Conservation (phyloP, 2,329 filamentous ascomycete species). For the Myrmaecium sp. region DNA sequence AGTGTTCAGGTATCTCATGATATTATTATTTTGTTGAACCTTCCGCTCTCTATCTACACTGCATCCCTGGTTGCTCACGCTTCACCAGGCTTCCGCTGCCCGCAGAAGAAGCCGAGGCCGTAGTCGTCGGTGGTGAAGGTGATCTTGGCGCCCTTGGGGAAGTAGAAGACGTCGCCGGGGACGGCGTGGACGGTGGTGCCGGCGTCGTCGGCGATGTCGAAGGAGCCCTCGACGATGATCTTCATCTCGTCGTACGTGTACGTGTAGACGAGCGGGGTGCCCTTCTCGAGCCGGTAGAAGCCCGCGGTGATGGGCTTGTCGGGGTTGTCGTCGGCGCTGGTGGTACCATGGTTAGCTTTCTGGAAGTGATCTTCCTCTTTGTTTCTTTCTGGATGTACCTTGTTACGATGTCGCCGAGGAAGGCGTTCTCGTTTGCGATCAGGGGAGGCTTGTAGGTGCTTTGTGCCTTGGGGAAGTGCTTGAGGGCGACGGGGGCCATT, state of each 20-base stretch:
- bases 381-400: slow-evolving; percentile 19
- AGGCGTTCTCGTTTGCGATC: slow-evolving; percentile 52
- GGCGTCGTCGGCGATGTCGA: slow-evolving; percentile 46
- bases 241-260: slow-evolving; percentile 62
- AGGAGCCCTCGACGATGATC: slow-evolving; percentile 52
- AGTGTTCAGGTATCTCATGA: too few relatives aligned
- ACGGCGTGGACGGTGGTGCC: slow-evolving; percentile 42
- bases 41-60: too few relatives aligned
- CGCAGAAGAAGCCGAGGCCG: slow-evolving; percentile 42
- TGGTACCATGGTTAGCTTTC: slow-evolving; percentile 2
- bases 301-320: slow-evolving; percentile 45
- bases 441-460: slow-evolving; percentile 44
- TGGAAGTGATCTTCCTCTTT: too few relatives aligned
- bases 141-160: slow-evolving; percentile 48
- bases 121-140: slow-evolving; percentile 46
- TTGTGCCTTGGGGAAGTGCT: slow-evolving; percentile 41
- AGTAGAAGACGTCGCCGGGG: slow-evolving; percentile 51
- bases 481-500: slow-evolving; percentile 21
- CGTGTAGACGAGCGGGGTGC: slow-evolving; percentile 48
- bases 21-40: too few relatives aligned
- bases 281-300: slow-evolving; percentile 51
- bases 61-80: too few relatives aligned
- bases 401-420: slow-evolving; percentile 43
- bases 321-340: slow-evolving; percentile 35
- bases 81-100: slow-evolving; percentile 19